Evolutionary conservation across 169 alveolate species (phyloP).

Genomic region (Cryptosporidium xiaoi): DNA sequence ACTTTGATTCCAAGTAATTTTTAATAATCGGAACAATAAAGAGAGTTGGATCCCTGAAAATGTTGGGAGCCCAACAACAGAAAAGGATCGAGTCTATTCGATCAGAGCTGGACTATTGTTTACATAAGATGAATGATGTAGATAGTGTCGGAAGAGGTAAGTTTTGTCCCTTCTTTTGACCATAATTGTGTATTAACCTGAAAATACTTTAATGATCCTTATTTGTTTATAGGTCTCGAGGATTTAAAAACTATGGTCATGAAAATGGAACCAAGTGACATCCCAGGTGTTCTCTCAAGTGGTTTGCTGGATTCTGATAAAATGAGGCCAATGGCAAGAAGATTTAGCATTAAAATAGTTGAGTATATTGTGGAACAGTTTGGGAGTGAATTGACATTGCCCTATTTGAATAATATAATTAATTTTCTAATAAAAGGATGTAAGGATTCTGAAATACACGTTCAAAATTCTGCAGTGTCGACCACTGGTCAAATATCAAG

Average conservation of each 20-base stretch:
- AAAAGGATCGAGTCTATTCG: slow-evolving; percentile 63
- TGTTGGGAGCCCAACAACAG: slow-evolving; percentile 75
- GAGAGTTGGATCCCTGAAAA: slow-evolving; percentile 13
- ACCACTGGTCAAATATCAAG: slow-evolving; percentile 35
- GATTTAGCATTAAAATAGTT: slow-evolving; percentile 54
- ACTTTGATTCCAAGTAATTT: too few relatives aligned
- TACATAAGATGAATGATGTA: slow-evolving; percentile 72
- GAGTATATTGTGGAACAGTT: slow-evolving; percentile 65
- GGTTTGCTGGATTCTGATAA: slow-evolving; percentile 59
- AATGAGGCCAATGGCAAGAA: slow-evolving; percentile 74
- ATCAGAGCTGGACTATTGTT: slow-evolving; percentile 62
- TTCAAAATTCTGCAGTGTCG: slow-evolving; percentile 65
- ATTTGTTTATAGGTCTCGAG: slow-evolving; percentile 19
- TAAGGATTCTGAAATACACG: slow-evolving; percentile 60
- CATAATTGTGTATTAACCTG: neutral
- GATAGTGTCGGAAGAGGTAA: slow-evolving; percentile 72
- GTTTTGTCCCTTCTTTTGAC: slow-evolving; percentile 1
- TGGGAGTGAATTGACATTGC: slow-evolving; percentile 32
- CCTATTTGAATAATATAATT: slow-evolving; percentile 26
- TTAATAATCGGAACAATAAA: too few relatives aligned
- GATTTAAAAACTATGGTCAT: slow-evolving; percentile 41
- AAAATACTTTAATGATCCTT: neutral
- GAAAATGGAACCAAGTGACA: slow-evolving; percentile 47
- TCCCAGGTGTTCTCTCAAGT: slow-evolving; percentile 66
- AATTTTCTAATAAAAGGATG: slow-evolving; percentile 48